Evolutionary conservation across 192 early-diverging fungal genomes (phyloP), one percentile per base, ranked within the genome.

Genomic region (Chytriomyces sp.): DNA sequence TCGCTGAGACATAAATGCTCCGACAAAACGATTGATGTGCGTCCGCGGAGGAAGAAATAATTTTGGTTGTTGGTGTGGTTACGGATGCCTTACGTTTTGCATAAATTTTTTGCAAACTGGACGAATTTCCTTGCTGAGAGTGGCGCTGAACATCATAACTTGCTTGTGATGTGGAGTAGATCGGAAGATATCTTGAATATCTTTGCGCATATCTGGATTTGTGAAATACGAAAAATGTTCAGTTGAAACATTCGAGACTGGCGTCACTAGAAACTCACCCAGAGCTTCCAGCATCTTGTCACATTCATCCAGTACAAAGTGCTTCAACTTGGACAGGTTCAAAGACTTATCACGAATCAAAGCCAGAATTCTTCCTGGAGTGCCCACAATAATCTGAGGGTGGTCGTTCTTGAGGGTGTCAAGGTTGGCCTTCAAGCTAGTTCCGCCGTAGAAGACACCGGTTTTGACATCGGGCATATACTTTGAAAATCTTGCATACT

Each of bases 221-320:
- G 35, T 35, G 63, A 45, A 77, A 24, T 28, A 69, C 44, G 69
- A 46, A 79, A 46, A 50, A 45, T 63, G 23, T 70, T 59, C 43
- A 50, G 64, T 46, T 6, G 43, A 24, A 35, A 35, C 35, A 35
- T 45, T n/a, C 5, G n/a, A 5, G 64, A 4, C 23, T 4, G 11
- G 50, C 45, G 45, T n/a, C 13, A 44, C 2, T 16, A 20, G 45
- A 57, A 20, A 89, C 91, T 86, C 91, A 96, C 95, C 95, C 65
- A 97, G 84, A 60, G 91, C 85, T 45, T 97, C 96, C 44, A 99
- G 82, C 86, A 99, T 93, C 87, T 97, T 97, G 87, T 99, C 97
- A 83, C 97, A 99, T 87, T 99, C 97, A 80, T 99, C 97, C 57
- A 99, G 87, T 35, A 99, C 94, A 90, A 99, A 99, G 91, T 95